Evolutionary conservation across 2,329 filamentous ascomycete species (phyloP).

Genomic region (Colletotrichum chlorophyti): DNA sequence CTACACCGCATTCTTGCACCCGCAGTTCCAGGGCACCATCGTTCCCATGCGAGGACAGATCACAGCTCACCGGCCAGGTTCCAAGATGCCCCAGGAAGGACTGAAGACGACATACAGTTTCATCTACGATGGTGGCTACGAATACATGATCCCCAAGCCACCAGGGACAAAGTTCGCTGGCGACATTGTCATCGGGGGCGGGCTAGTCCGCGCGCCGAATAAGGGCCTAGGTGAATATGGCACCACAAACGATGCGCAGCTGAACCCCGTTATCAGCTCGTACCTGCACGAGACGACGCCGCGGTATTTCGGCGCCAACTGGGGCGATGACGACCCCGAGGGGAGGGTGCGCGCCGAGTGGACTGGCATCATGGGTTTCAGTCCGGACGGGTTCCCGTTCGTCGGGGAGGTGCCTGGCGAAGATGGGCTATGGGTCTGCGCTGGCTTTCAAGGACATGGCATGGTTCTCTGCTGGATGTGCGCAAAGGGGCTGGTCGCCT

Average conservation of each 20-base stretch:
- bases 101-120: constrained; percentile 65
- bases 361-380: constrained; percentile 65
- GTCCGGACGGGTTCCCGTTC: constrained; percentile 58
- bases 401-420: constrained; percentile 55
- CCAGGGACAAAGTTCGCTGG: constrained; percentile 49
- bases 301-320: constrained; percentile 59
- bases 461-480: constrained; percentile 70
- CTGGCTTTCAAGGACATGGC: constrained; percentile 70
- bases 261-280: constrained; percentile 57
- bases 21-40: constrained; percentile 31
- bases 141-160: constrained; percentile 70
- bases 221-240: constrained; percentile 57
- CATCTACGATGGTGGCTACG: constrained; percentile 66
- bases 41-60: constrained; percentile 32
- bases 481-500: constrained; percentile 61
- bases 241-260: constrained; percentile 60
- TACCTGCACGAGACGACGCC: constrained; percentile 51
- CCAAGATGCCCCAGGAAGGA: constrained; percentile 42
- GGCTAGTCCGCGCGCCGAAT: constrained; percentile 47
- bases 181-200: constrained; percentile 69
- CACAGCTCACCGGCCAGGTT: constrained; percentile 38
- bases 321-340: constrained; percentile 50
- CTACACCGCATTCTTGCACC: constrained; percentile 35
- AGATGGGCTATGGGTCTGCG: constrained; percentile 59
- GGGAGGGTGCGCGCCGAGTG: constrained; percentile 54